Evolutionary conservation across 176 grass and related monocot species (phyloP).

Genomic region (Saccharum officinarum): DNA sequence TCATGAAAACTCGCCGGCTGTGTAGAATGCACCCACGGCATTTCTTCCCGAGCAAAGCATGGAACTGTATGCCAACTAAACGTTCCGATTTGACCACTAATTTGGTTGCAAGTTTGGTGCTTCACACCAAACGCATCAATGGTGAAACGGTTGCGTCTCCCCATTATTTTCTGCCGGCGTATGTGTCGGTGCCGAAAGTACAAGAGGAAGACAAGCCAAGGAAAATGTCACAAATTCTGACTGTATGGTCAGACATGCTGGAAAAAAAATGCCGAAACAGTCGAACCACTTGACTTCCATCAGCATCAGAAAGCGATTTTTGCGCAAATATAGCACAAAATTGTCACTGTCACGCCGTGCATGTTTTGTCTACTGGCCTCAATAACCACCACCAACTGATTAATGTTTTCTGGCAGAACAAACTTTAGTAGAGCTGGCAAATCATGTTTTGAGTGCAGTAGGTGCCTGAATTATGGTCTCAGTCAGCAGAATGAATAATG

Average conservation of each 20-base stretch:
- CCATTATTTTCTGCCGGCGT: background rate
- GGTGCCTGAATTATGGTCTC: background rate
- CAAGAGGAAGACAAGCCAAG: background rate
- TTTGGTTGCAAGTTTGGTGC: conserved; percentile 26
- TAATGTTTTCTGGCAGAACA: background rate
- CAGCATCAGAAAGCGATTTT: background rate
- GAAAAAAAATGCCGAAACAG: background rate
- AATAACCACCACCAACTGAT: background rate
- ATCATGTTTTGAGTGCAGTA: background rate
- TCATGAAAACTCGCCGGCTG: background rate
- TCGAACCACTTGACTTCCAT: conserved; percentile 5
- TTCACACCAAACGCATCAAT: background rate
- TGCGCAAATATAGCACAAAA: background rate
- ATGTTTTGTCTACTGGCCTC: background rate
- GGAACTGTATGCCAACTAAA: background rate
- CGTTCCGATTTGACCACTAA: background rate
- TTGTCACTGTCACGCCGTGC: background rate
- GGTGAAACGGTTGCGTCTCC: background rate
- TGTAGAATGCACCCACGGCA: background rate
- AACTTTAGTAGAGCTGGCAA: background rate
- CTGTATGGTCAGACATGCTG: background rate
- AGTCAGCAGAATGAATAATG: background rate
- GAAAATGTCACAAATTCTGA: conserved; percentile 4
- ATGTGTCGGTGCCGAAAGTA: conserved; percentile 19
- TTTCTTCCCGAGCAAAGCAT: background rate